A percentile compares a stretch with the other conserved stretches of the same genome.
These are phyloP conservation scores for Pseudozyma tsukubaensis DNA, from an alignment of 1,284 basidiomycete species.

Conservation along the genomic window DNA sequence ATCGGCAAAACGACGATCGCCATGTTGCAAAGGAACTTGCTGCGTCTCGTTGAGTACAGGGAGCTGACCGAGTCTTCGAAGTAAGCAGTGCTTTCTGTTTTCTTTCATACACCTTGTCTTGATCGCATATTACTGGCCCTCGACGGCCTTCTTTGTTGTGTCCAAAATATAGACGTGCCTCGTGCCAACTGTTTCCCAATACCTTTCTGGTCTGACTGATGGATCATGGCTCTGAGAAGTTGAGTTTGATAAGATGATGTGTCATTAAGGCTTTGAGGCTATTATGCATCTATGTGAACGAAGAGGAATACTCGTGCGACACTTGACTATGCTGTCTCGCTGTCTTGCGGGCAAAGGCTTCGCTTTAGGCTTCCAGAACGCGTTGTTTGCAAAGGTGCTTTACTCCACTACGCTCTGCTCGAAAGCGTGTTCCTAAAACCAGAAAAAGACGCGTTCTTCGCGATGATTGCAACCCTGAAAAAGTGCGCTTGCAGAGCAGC, in stretches of 20 bases:
- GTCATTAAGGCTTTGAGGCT: not conserved
- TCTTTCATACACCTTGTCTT: not conserved
- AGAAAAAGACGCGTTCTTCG: slow-evolving; percentile 1
- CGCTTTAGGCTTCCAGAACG: not conserved
- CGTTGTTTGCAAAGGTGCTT: not conserved
- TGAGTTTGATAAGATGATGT: too few relatives aligned
- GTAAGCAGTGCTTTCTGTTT: not conserved
- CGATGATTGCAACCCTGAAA: not conserved
- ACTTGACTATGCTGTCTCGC: not conserved
- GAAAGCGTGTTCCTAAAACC: not conserved
- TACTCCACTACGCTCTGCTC: not conserved
- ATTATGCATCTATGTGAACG: too few relatives aligned
- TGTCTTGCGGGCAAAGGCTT: not conserved
- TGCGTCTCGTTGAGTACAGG: slow-evolving; percentile 59
- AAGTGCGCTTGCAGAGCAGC: not conserved
- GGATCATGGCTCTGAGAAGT: not conserved
- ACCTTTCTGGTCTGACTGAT: not conserved
- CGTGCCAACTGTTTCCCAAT: not conserved
- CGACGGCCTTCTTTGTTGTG: not conserved
- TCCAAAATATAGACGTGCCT: slow-evolving; percentile 25
- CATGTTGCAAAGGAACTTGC: slow-evolving; percentile 95
- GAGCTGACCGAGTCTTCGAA: slow-evolving; percentile 36
- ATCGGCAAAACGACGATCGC: slow-evolving; percentile 97
- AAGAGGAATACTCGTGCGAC: slow-evolving; percentile 5
- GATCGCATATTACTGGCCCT: not conserved